These are phyloP conservation scores for Pichia nakasei DNA, from an alignment of 805 yeast species.

Conservation along the genomic window DNA sequence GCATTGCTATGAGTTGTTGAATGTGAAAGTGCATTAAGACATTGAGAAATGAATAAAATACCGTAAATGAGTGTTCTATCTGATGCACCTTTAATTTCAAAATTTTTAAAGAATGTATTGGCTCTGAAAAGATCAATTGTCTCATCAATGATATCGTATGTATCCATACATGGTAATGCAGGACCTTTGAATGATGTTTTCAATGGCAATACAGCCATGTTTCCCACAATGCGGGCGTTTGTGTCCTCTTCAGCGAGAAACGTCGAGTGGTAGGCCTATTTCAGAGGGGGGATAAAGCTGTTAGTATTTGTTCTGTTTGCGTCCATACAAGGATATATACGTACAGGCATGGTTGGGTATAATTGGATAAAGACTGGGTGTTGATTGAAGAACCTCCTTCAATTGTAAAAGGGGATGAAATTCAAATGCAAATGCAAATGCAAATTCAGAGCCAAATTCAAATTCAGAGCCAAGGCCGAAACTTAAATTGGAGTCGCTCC, in stretches of 20 bases:
- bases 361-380: too few relatives aligned
- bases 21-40: constrained; percentile 54
- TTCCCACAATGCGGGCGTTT: constrained; percentile 60
- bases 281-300: not conserved
- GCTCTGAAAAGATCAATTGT: constrained; percentile 87
- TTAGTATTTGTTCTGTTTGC: too few relatives aligned
- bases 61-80: constrained; percentile 93
- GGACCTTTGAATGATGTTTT: constrained; percentile 87
- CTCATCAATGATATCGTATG: constrained; percentile 90
- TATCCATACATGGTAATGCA: constrained; percentile 65
- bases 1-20: constrained; percentile 50
- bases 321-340: too few relatives aligned
- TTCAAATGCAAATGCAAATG: too few relatives aligned
- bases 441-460: too few relatives aligned
- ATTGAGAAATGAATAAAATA: constrained; percentile 78
- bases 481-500: too few relatives aligned
- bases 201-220: constrained; percentile 77
- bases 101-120: constrained; percentile 91
- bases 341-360: too few relatives aligned
- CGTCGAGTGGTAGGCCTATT: constrained; percentile 72
- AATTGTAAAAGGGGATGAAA: too few relatives aligned
- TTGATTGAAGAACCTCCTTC: too few relatives aligned
- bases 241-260: constrained; percentile 54
- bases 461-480: too few relatives aligned
- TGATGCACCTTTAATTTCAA: constrained; percentile 92